Evolutionary conservation across 2,329 filamentous ascomycete species (phyloP).

Genomic region (Anisogramma anomala): DNA sequence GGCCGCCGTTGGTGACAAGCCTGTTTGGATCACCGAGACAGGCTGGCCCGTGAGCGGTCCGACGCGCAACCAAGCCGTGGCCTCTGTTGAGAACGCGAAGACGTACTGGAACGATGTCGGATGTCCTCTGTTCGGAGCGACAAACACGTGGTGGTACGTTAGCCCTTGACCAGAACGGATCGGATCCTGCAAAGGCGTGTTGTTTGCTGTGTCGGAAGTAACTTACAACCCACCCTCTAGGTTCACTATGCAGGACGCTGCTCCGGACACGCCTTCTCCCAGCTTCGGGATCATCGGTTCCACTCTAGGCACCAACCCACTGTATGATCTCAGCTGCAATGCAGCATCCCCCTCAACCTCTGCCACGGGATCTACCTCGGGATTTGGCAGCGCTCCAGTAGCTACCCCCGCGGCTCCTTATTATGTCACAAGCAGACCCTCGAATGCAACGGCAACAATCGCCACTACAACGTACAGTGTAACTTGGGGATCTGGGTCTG

Average conservation of each 20-base stretch:
- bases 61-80: constrained; percentile 5
- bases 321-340: constrained; percentile 53
- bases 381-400: background rate
- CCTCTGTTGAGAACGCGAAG: constrained; percentile 47
- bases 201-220: too few relatives aligned
- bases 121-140: constrained; percentile 53
- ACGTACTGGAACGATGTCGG: constrained; percentile 69
- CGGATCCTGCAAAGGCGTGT: too few relatives aligned
- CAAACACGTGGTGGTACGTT: constrained; percentile 62
- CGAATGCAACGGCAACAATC: too few relatives aligned
- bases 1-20: constrained; percentile 30
- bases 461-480: too few relatives aligned
- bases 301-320: constrained; percentile 39
- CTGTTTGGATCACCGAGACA: constrained; percentile 14
- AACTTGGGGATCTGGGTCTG: too few relatives aligned
- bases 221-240: too few relatives aligned
- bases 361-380: background rate
- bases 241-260: constrained; percentile 55
- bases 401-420: background rate
- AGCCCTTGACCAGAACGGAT: too few relatives aligned
- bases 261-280: constrained; percentile 48
- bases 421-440: too few relatives aligned
- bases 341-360: constrained; percentile 21
- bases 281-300: constrained; percentile 60
- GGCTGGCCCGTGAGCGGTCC: constrained; percentile 14